Base-by-base conservation (phyloP, 352 stramenopile species). In the Phytophthora uliginosa region DNA sequence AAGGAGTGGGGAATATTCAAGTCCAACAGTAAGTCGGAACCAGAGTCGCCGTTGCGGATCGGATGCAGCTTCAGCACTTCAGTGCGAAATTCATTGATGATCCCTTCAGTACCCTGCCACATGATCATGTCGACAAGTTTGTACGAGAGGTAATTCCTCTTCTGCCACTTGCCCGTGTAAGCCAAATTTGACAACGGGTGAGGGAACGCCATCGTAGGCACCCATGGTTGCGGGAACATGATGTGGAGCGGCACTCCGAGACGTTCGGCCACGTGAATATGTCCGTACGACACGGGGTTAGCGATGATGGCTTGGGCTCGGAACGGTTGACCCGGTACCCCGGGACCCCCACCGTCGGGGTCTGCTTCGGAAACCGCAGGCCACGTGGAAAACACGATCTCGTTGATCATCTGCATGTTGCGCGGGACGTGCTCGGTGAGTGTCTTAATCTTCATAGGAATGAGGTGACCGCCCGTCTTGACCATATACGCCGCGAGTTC, bases 231-330 rank as follows among this genome's bases (percentile, higher is more conserved):
- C 1, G 90, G 90, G 60, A 98, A 98, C 90, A 98, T 97, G 51
- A 98, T 97, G 79, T 98, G 95, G 42, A 98, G 76, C n/a, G 95
- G 94, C 10, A 98, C 89, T 0, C 87, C 92, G 20, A 98, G 83
- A n/a, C 90, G 89, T 79, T 98, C 94, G 6, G 93, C 94, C 4
- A 98, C 93, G 68, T 98, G 93, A 36, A 98, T 83, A 73, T 98
- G 94, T 12, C 91, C 94, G 50, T 97, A 97, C 53, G 83, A 90
- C 1, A 97, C 91, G 0, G 95, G 95, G 72, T 99, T 98, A 17
- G 92, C 89, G 75, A 99, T 99, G 56, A 98, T 98, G n/a, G 92
- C 93, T 65, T 98, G 79, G 0, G 93, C 92, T 42, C 86, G 82
- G 66, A 98, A 98, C 3, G 84, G 80, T n/a, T 51, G 34, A 10